A percentile compares a stretch with the other conserved stretches of the same genome.
phyloP scores from a whole-genome alignment of 2,329 filamentous ascomycete species.

The Aureobasidium sp. region DNA sequence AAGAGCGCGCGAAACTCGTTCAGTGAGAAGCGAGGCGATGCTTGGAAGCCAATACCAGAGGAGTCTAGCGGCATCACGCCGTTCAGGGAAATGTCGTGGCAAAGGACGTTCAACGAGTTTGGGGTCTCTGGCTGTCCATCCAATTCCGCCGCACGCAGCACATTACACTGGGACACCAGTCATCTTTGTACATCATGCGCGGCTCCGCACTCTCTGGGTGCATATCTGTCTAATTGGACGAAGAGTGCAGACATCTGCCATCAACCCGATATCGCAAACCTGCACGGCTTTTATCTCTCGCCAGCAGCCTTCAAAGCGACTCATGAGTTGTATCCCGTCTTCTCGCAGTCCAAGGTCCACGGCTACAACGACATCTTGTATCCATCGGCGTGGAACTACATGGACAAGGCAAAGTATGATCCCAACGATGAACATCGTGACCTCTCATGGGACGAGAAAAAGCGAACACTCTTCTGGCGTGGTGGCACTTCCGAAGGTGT shows the following conservation, averaged over 20 bases:
- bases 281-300: constrained; percentile 67
- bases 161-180: constrained; percentile 56
- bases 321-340: constrained; percentile 63
- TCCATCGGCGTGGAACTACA: constrained; percentile 57
- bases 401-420: constrained; percentile 49
- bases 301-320: constrained; percentile 57
- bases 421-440: constrained; percentile 48
- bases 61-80: constrained; percentile 18
- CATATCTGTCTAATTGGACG: constrained; percentile 61
- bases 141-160: constrained; percentile 52
- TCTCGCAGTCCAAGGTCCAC: constrained; percentile 65
- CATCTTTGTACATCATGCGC: constrained; percentile 59
- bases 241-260: constrained; percentile 62
- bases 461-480: constrained; percentile 65
- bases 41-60: constrained; percentile 33
- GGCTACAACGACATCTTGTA: constrained; percentile 73
- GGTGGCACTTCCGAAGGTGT: constrained; percentile 56
- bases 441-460: constrained; percentile 53
- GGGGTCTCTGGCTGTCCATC: constrained; percentile 53
- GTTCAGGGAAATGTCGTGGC: constrained; percentile 30
- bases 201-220: constrained; percentile 57
- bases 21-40: constrained; percentile 31
- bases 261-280: constrained; percentile 66
- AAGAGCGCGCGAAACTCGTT: constrained; percentile 22
- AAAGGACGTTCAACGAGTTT: constrained; percentile 35